Base-by-base conservation (phyloP, 352 stramenopile species). In the Plasmopara halstedii region DNA sequence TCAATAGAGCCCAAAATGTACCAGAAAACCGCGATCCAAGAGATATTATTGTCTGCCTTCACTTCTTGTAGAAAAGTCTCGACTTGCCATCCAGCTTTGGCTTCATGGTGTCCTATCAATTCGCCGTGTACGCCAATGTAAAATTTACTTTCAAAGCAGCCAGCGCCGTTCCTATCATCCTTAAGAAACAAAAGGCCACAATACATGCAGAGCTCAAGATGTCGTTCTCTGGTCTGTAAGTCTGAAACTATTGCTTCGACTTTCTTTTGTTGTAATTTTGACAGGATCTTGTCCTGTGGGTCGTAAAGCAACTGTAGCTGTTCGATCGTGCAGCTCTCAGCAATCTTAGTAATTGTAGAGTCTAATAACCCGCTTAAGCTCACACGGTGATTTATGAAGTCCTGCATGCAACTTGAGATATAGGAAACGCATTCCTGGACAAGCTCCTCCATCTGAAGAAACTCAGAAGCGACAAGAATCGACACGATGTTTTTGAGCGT, bases 401-500 rank as follows among this genome's bases (percentile, higher is more conserved):
- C 74, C 34, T 84, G 73, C 38, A 97, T 67, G 22, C 73, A 49
- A 5, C 43, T 18, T 4, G 66, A 60, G 26, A 97, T 81, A 58
- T 94, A 96, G 11, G 19, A 15, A 19, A 93, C 66, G 54, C 86
- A 95, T 48, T 94, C 68, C 14, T 86, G 60, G 4, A 97, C 85
- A 25, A 97, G 68, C 21, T 57, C 60, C 23, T 85, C 84, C 84
- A 97, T 97, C 46, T 95, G 79, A 25, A 97, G 51, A 48, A 97
- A 97, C 56, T 96, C 84, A 46, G 80, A 92, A 8, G 81, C 94
- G 10, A 96, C 89, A 25, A 97, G 72, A 44, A 97, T 95, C 13
- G 85, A 89, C 19, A 73, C 74, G 26, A 82, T 67, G 29, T 85
- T 88, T 10, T 93, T 80, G 6, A 95, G 57, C 20, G 68, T 55